Conservation (phyloP, 768 basidiomycete species). For the Suillus bovinus region DNA sequence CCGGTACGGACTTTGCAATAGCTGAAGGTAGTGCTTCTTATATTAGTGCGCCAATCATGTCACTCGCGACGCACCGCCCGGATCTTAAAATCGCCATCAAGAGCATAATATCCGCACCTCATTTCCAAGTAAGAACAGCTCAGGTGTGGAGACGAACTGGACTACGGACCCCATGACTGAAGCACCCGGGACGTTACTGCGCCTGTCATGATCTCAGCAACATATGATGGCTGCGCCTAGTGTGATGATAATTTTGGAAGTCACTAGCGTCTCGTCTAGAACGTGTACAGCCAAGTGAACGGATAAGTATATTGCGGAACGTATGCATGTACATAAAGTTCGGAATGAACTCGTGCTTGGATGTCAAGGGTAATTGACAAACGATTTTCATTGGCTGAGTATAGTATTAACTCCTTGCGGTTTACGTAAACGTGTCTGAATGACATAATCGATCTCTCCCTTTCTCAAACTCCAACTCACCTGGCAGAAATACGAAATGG, state of each 20-base stretch:
- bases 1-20: constrained; percentile 58
- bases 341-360: not conserved
- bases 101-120: constrained; percentile 72
- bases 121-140: constrained; percentile 45
- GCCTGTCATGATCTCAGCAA: constrained; percentile 68
- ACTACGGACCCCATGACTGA: constrained; percentile 69
- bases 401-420: too few relatives aligned
- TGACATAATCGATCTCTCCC: not conserved
- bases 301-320: constrained; percentile 26
- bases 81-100: constrained; percentile 57
- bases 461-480: not conserved
- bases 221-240: too few relatives aligned
- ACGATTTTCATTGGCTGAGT: too few relatives aligned
- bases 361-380: too few relatives aligned
- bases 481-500: constrained; percentile 34
- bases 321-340: not conserved
- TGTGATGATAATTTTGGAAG: constrained; percentile 76
- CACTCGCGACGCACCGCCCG: constrained; percentile 66
- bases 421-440: constrained; percentile 3
- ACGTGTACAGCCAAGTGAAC: constrained; percentile 58
- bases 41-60: constrained; percentile 70
- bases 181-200: constrained; percentile 72
- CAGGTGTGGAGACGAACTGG: constrained; percentile 59
- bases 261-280: constrained; percentile 48
- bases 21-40: constrained; percentile 64